Percentiles rank a stretch among this genome's conserved stretches.
These are phyloP conservation scores for Setaria viridis DNA, from an alignment of 202 grass and related monocot species.

Conservation along the genomic window DNA sequence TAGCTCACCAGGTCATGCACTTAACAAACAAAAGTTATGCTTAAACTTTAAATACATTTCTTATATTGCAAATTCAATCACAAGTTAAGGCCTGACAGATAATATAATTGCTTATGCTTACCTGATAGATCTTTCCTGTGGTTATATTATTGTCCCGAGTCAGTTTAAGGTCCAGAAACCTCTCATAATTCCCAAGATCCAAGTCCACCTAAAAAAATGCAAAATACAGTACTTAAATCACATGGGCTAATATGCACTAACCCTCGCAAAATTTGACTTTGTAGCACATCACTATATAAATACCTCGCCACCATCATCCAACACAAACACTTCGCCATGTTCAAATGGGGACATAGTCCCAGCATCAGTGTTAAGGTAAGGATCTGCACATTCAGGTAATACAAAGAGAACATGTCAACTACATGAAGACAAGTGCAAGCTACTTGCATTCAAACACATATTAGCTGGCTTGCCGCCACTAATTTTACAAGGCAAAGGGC, in stretches of 20 bases:
- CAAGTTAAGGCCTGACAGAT: not conserved
- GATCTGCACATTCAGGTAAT: conserved; percentile 59
- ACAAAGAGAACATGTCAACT: conserved; percentile 46
- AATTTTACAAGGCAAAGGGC: conserved; percentile 57
- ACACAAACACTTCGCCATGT: conserved; percentile 83
- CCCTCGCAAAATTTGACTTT: conserved; percentile 24
- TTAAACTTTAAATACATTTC: conserved; percentile 31
- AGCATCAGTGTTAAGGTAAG: conserved; percentile 86
- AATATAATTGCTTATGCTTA: conserved; percentile 22
- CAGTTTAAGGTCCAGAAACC: conserved; percentile 87
- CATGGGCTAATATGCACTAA: not conserved
- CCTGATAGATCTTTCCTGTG: conserved; percentile 93
- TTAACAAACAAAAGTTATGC: conserved; percentile 19
- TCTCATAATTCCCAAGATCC: conserved; percentile 93
- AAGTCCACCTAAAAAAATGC: conserved; percentile 75
- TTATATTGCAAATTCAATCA: conserved; percentile 2
- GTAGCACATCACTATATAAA: conserved; percentile 33
- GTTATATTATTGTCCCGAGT: conserved; percentile 93
- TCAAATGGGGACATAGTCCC: conserved; percentile 84
- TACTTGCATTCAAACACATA: conserved; percentile 43
- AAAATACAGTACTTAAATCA: conserved; percentile 36
- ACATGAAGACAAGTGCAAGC: conserved; percentile 51
- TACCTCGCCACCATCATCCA: conserved; percentile 97
- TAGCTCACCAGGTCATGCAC: not conserved
- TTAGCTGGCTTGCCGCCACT: conserved; percentile 58